Evolutionary conservation across 768 basidiomycete genomes (phyloP).

Genomic region (Tulasnella sp.): DNA sequence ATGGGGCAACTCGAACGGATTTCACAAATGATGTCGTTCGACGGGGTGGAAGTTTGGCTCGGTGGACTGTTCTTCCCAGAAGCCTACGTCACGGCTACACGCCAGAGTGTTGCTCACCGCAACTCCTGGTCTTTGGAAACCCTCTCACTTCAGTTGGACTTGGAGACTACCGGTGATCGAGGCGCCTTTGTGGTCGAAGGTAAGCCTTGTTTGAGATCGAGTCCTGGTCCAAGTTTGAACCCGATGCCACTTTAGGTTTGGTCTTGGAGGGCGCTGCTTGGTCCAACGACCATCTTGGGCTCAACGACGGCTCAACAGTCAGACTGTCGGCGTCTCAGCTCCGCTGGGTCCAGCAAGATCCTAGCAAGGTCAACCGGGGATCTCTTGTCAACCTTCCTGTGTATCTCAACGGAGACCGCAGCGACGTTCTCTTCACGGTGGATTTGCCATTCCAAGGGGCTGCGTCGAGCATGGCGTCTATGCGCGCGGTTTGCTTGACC

Average conservation of each 20-base stretch:
- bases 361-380: slow-evolving; percentile 19
- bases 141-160: slow-evolving; percentile 62
- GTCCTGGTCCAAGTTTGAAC: neutral
- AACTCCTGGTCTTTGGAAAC: slow-evolving; percentile 92
- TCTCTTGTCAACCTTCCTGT: slow-evolving; percentile 73
- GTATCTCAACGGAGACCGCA: slow-evolving; percentile 82
- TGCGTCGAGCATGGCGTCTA: slow-evolving; percentile 61
- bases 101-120: slow-evolving; percentile 89
- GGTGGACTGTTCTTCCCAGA: slow-evolving; percentile 95
- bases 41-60: slow-evolving; percentile 75
- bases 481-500: slow-evolving; percentile 83
- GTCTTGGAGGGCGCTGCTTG: slow-evolving; percentile 80
- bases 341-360: slow-evolving; percentile 61
- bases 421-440: slow-evolving; percentile 84
- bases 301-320: slow-evolving; percentile 79
- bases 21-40: slow-evolving; percentile 47
- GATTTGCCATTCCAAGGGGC: slow-evolving; percentile 65
- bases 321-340: slow-evolving; percentile 72
- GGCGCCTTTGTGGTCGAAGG: slow-evolving; percentile 81
- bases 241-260: slow-evolving; percentile 42
- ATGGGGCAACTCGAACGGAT: slow-evolving; percentile 74
- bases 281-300: slow-evolving; percentile 50
- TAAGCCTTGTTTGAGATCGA: slow-evolving; percentile 32
- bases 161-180: slow-evolving; percentile 68
- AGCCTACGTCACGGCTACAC: slow-evolving; percentile 89